phyloP scores from a whole-genome alignment of 2,329 filamentous ascomycete genomes.

The Parastagonospora nodorum region DNA sequence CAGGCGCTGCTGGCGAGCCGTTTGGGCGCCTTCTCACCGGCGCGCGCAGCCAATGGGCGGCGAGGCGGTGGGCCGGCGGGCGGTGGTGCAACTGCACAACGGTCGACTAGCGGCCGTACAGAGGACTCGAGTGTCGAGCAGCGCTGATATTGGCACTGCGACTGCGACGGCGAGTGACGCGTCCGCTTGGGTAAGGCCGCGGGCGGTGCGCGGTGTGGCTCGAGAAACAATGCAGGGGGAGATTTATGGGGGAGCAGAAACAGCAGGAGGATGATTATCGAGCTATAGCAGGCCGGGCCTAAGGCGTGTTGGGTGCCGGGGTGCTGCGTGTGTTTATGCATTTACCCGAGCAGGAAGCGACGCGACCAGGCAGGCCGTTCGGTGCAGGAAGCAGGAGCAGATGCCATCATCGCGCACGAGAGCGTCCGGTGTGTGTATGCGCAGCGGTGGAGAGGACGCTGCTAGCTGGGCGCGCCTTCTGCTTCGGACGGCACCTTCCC shows the following conservation, averaged over 20 bases:
- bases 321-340: constrained; percentile 7
- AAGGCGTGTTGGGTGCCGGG: constrained; percentile 1
- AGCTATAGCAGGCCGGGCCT: constrained; percentile 22
- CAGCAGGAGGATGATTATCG: constrained; percentile 15
- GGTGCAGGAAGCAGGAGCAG: too few species aligned
- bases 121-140: constrained; percentile 22
- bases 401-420: too few species aligned
- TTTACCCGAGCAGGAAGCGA: constrained; percentile 28
- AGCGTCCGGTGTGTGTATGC: too few species aligned
- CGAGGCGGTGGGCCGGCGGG: constrained; percentile 25
- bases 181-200: constrained; percentile 13
- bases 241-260: constrained; percentile 23
- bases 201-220: constrained; percentile 20
- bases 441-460: too few species aligned
- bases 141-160: constrained; percentile 9
- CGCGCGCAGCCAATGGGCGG: constrained; percentile 19
- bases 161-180: constrained; percentile 26
- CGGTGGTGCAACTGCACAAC: constrained; percentile 42
- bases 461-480: neutral
- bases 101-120: constrained; percentile 38
- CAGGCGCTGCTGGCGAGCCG: constrained; percentile 25
- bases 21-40: constrained; percentile 35
- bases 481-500: neutral
- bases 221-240: constrained; percentile 31
- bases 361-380: too few species aligned